These are phyloP conservation scores for Aspergillus arachidicola DNA, from an alignment of 2,329 filamentous ascomycete genomes.

Conservation along the genomic window DNA sequence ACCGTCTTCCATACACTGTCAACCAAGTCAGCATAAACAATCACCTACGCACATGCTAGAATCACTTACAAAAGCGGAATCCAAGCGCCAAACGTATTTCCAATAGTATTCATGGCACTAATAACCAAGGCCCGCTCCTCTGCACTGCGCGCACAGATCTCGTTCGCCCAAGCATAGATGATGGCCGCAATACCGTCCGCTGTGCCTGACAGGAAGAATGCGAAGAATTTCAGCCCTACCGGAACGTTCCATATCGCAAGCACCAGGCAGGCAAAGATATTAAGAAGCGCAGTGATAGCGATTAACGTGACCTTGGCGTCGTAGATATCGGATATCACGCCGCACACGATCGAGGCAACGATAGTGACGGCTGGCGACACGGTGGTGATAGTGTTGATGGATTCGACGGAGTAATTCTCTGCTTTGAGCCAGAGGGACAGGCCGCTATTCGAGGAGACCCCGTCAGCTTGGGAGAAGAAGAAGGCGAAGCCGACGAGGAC, in stretches of 20 bases:
- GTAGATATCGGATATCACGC: slow-evolving; percentile 5
- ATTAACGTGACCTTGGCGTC: slow-evolving; percentile 5
- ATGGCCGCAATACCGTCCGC: slow-evolving; percentile 26
- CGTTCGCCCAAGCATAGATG: slow-evolving; percentile 28
- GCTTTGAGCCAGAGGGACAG: slow-evolving; percentile 25
- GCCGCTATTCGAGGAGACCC: slow-evolving; percentile 25
- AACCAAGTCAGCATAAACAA: neutral
- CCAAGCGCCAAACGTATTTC: slow-evolving; percentile 35
- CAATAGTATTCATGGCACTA: slow-evolving; percentile 34
- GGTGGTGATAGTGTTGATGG: slow-evolving; percentile 3
- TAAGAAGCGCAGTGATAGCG: neutral
- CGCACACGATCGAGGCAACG: neutral
- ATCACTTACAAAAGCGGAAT: slow-evolving; percentile 27
- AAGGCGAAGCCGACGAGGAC: slow-evolving; percentile 14
- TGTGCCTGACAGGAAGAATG: slow-evolving; percentile 20
- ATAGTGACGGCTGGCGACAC: slow-evolving; percentile 3
- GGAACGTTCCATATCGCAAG: slow-evolving; percentile 5
- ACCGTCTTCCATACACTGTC: slow-evolving; percentile 31
- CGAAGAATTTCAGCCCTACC: slow-evolving; percentile 6
- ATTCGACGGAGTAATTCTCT: slow-evolving; percentile 21
- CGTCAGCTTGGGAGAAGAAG: slow-evolving; percentile 27
- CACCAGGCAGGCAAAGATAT: neutral
- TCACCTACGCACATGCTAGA: neutral
- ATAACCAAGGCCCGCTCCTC: slow-evolving; percentile 28
- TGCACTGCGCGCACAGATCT: slow-evolving; percentile 36